Evolutionary conservation across 805 yeast genomes (phyloP), one percentile per base, ranked within the genome.

Genomic region (Candida rishiriensis): DNA sequence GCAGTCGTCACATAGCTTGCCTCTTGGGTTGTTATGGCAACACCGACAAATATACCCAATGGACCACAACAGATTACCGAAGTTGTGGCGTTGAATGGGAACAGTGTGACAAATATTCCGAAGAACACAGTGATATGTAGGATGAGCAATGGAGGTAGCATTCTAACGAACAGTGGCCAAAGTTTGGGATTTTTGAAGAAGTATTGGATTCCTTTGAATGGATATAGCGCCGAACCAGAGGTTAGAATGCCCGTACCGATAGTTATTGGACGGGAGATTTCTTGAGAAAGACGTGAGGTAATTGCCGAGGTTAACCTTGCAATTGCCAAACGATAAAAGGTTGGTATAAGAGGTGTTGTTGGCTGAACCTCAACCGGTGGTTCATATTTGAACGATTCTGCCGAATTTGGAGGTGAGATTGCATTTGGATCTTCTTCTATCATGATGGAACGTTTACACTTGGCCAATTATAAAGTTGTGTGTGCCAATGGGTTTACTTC

Each of bases 31-130:
- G 66, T 51, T n/a, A 52, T 37, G 1, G 54, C 47, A 5, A 52
- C 29, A 3, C 60, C 63, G 21, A 54, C 37, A 13, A 56, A 39
- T 2, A 61, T 36, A 3, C 65, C 67, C 9, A 60, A 39, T 6
- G 66, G 66, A 1, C 65, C 65, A 18, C 53, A 41, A 10, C 55
- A 50, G 12, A 52, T 10, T 16, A 54, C 41, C 7, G 55, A 47
- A 16, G 54, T 41, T 2, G 55, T 21, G 1, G 56, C 32, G 39
- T 60, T 61, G 14, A 60, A 43, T 11, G 64, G 57, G 31, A 55
- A 51, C 34, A 63, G 35, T 1, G 51, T 43, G 9, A 47, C 29
- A 35, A 55, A 54, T 0, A 60, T 47, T 9, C 50, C 39, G 10
- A 43, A 16, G 32, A 55, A 53, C 10, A 53, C 55, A 7, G 54